Evolutionary conservation across 2,329 filamentous ascomycete species (phyloP).

Genomic region (Trichoderma simmonsii): DNA sequence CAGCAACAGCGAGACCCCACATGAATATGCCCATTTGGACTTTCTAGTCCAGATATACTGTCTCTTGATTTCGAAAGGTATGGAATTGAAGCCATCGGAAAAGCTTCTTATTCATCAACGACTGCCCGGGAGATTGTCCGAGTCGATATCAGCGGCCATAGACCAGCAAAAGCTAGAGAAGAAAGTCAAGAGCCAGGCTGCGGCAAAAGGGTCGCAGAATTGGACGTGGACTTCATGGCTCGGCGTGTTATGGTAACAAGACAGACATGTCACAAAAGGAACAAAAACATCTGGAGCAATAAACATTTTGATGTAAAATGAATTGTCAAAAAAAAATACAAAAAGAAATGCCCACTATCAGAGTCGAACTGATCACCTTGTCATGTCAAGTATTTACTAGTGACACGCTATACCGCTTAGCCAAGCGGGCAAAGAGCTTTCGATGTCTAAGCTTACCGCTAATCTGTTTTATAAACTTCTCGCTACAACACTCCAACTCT

Average conservation of each 20-base stretch:
- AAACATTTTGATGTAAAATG: background rate
- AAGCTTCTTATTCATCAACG: background rate
- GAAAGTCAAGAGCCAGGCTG: background rate
- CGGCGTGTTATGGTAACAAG: background rate
- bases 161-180: background rate
- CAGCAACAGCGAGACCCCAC: background rate
- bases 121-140: background rate
- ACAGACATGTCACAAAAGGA: background rate
- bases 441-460: background rate
- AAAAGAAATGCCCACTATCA: constrained; percentile 19
- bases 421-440: constrained; percentile 16
- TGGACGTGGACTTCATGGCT: background rate
- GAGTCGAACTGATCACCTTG: constrained; percentile 21
- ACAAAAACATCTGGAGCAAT: background rate
- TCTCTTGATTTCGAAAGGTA: background rate
- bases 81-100: background rate
- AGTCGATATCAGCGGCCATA: background rate
- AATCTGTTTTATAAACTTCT: background rate
- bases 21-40: background rate
- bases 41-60: background rate
- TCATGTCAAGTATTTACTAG: constrained; percentile 19
- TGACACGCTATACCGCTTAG: constrained; percentile 21
- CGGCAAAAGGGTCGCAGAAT: background rate
- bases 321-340: background rate
- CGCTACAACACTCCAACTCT: background rate